These are phyloP conservation scores for Picea mariana DNA, from an alignment of 83 land plant species.

Conservation along the genomic window DNA sequence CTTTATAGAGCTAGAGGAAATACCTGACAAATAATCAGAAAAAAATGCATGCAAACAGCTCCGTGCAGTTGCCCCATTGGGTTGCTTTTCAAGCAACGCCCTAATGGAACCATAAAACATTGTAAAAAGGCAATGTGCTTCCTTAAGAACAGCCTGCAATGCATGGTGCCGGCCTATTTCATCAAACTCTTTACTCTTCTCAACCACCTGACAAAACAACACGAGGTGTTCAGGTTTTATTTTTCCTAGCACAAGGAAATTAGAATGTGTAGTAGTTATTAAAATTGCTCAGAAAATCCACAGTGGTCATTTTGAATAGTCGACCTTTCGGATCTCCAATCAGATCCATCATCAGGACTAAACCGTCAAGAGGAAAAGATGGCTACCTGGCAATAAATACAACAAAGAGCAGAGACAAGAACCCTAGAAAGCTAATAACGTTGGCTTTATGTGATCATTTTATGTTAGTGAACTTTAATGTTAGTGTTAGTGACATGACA, in stretches of 20 bases:
- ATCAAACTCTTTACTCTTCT: conserved; percentile 80
- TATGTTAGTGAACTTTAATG: too few species aligned
- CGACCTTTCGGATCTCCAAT: too few species aligned
- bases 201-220: conserved; percentile 62
- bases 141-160: conserved; percentile 68
- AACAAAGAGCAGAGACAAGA: too few species aligned
- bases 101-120: conserved; percentile 90
- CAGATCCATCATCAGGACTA: too few species aligned
- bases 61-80: conserved; percentile 76
- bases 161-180: conserved; percentile 66
- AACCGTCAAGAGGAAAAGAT: too few species aligned
- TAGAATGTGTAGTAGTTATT: not conserved
- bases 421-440: too few species aligned
- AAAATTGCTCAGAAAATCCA: not conserved
- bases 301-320: too few species aligned
- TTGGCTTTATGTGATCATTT: too few species aligned
- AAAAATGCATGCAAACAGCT: conserved; percentile 76
- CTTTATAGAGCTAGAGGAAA: not conserved
- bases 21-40: conserved; percentile 87
- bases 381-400: too few species aligned
- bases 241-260: not conserved
- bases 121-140: conserved; percentile 77
- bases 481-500: too few species aligned
- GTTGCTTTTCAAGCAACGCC: conserved; percentile 78
- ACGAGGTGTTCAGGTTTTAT: not conserved